Evolutionary conservation across 345 rosid species (phyloP).

Genomic region (Populus deltoides): DNA sequence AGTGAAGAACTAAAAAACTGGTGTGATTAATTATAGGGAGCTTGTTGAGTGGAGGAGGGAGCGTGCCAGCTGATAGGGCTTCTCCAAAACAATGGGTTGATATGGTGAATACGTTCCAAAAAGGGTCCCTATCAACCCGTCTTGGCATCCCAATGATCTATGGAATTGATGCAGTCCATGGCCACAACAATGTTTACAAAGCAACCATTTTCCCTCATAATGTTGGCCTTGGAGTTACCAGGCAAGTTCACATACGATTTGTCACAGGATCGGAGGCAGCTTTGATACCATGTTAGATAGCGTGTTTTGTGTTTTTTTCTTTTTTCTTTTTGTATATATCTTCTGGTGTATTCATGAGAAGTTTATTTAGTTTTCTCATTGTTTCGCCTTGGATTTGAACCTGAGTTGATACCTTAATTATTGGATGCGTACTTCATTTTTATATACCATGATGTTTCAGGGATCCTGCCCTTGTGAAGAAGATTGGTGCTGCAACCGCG

Average conservation of each 20-base stretch:
- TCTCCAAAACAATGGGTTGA: slow-evolving; percentile 61
- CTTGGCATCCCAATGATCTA: slow-evolving; percentile 86
- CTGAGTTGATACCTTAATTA: no score
- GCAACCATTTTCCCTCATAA: slow-evolving; percentile 90
- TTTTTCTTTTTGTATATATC: no score
- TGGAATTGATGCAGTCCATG: slow-evolving; percentile 86
- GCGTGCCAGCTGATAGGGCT: slow-evolving; percentile 69
- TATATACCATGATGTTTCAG: slow-evolving; percentile 18
- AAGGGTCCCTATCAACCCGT: slow-evolving; percentile 53
- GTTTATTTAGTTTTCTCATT: no score
- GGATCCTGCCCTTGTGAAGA: slow-evolving; percentile 61
- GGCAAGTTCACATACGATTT: slow-evolving; percentile 22
- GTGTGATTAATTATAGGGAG: slow-evolving; percentile 14
- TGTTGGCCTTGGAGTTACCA: slow-evolving; percentile 77
- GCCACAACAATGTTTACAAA: slow-evolving; percentile 67
- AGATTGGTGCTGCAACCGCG: slow-evolving; percentile 74
- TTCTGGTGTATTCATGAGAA: no score
- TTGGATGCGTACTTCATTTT: no score
- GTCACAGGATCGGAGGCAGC: no score
- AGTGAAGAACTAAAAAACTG: not conserved
- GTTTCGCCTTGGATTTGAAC: no score
- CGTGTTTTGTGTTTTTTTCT: no score
- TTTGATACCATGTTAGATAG: no score
- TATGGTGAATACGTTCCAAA: slow-evolving; percentile 49
- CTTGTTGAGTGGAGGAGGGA: slow-evolving; percentile 82